phyloP scores from a whole-genome alignment of 164 flowering plant genomes.

The Tinospora cordifolia region DNA sequence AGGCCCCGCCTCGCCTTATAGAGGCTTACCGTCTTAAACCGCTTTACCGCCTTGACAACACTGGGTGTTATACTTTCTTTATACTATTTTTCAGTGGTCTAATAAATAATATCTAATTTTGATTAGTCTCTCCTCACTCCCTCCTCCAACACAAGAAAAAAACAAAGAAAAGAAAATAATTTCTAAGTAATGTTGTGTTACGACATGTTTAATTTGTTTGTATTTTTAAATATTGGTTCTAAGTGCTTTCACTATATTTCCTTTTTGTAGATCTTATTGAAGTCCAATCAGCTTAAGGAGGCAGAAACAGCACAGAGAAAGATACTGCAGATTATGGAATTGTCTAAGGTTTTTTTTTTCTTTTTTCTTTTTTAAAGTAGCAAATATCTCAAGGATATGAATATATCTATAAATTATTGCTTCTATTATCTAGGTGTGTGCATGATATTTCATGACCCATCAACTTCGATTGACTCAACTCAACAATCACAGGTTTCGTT shows the following conservation, averaged over 20 bases:
- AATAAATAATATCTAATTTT: no score
- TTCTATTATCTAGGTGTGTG: no score
- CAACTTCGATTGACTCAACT: no score
- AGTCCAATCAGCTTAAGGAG: constrained; percentile 45
- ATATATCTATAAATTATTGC: not conserved
- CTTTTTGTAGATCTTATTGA: constrained; percentile 35
- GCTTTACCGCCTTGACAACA: no score
- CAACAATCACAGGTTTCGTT: no score
- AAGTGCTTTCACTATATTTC: not conserved
- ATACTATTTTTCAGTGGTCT: not conserved
- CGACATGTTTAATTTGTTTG: not conserved
- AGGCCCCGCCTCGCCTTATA: no score
- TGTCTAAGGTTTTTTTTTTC: constrained; percentile 27
- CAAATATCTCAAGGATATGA: not conserved
- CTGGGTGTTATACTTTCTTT: no score
- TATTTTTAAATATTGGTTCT: not conserved
- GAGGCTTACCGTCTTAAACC: no score
- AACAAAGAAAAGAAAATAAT: no score
- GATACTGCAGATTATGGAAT: constrained; percentile 61
- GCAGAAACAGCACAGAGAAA: constrained; percentile 74
- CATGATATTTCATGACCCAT: no score
- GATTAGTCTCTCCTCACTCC: not conserved
- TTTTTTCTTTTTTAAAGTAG: not conserved
- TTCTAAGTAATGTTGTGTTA: not conserved
- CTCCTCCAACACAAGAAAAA: not conserved